phyloP scores from a whole-genome alignment of 768 basidiomycete genomes.

The Lyophyllum atratum region DNA sequence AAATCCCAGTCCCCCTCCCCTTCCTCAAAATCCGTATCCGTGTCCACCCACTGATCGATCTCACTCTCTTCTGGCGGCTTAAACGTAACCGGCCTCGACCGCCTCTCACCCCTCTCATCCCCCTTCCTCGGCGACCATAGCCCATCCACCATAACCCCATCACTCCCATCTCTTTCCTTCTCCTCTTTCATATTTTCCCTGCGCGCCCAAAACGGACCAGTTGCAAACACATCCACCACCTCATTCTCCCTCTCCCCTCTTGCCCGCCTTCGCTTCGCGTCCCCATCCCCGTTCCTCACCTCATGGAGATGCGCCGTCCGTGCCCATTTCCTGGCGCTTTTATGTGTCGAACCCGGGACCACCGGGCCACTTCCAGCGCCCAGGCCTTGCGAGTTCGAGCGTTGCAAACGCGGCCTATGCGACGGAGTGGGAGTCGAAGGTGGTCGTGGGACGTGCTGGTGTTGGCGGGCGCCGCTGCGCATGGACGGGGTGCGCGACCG shows the following conservation, averaged over 20 bases:
- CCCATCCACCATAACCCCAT: background rate
- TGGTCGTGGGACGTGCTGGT: conserved; percentile 2
- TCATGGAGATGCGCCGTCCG: conserved; percentile 71
- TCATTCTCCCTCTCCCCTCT: conserved; percentile 6
- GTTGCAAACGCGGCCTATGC: conserved; percentile 39
- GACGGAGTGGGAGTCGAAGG: conserved; percentile 30
- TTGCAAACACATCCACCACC: background rate
- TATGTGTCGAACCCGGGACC: conserved; percentile 27
- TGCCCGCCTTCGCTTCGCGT: background rate
- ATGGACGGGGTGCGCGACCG: conserved; percentile 32
- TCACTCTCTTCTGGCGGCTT: conserved; percentile 4
- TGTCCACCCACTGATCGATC: conserved; percentile 20
- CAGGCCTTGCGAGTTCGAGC: conserved; percentile 45
- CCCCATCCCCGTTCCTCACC: conserved; percentile 29
- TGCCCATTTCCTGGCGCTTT: conserved; percentile 59
- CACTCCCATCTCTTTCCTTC: background rate
- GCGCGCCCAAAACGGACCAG: conserved; percentile 14
- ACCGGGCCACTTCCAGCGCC: conserved; percentile 14
- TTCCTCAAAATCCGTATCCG: conserved; percentile 15
- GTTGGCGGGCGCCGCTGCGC: conserved; percentile 18
- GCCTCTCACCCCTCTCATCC: background rate
- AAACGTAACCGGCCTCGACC: background rate
- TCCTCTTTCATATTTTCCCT: background rate
- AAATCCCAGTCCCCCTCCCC: background rate
- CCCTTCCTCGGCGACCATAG: background rate